phyloP scores from a whole-genome alignment of 1,139 yeast genomes.

The Debaryomyces sp. region DNA sequence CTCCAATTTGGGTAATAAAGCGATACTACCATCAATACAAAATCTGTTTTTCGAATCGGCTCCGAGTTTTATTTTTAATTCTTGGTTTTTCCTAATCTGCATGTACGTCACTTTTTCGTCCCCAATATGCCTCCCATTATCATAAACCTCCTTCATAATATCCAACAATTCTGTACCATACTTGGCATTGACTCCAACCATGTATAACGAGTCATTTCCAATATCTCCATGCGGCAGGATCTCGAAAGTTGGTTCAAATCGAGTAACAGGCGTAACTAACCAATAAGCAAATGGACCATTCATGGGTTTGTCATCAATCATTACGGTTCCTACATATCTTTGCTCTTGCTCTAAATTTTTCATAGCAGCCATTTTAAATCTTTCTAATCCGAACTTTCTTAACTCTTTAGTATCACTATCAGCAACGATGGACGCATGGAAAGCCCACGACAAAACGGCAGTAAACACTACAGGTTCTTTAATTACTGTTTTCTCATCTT shows the following conservation, averaged over 20 bases:
- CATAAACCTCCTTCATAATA: slow-evolving; percentile 62
- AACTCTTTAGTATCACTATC: slow-evolving; percentile 73
- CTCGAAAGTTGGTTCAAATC: slow-evolving; percentile 66
- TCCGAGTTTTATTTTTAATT: slow-evolving; percentile 27
- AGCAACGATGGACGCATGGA: slow-evolving; percentile 84
- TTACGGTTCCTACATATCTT: slow-evolving; percentile 47
- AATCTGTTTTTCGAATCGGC: slow-evolving; percentile 38
- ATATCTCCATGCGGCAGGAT: slow-evolving; percentile 75
- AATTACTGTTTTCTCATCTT: slow-evolving; percentile 21
- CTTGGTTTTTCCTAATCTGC: slow-evolving; percentile 27
- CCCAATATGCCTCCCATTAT: slow-evolving; percentile 54
- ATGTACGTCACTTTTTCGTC: slow-evolving; percentile 49
- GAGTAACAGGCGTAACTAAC: slow-evolving; percentile 60
- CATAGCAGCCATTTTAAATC: slow-evolving; percentile 72
- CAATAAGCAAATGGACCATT: slow-evolving; percentile 65
- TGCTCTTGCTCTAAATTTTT: slow-evolving; percentile 53
- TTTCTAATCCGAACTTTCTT: slow-evolving; percentile 60
- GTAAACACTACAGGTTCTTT: slow-evolving; percentile 44
- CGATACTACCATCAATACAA: slow-evolving; percentile 57
- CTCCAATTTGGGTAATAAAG: slow-evolving; percentile 31
- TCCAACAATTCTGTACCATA: slow-evolving; percentile 45
- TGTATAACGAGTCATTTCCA: slow-evolving; percentile 50
- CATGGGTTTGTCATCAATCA: slow-evolving; percentile 16
- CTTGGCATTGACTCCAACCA: slow-evolving; percentile 53
- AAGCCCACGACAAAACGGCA: slow-evolving; percentile 81